These are phyloP conservation scores for Ramaria sp. DNA, from an alignment of 768 basidiomycete genomes.

Conservation along the genomic window DNA sequence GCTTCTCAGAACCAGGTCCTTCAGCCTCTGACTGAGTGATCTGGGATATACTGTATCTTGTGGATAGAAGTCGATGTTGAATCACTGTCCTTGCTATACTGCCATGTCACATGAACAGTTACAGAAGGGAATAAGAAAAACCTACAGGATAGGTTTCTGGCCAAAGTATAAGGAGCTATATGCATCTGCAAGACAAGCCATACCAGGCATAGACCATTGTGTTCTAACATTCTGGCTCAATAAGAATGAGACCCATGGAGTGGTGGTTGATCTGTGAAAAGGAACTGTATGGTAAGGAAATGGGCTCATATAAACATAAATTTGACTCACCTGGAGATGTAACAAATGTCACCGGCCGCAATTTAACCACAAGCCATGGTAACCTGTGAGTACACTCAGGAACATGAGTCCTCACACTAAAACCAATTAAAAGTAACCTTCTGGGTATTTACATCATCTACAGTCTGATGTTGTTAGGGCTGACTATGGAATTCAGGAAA, in stretches of 20 bases:
- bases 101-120: conserved; percentile 12
- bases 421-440: conserved; percentile 33
- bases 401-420: conserved; percentile 8
- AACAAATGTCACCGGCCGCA: conserved; percentile 69
- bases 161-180: conserved; percentile 78
- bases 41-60: conserved; percentile 40
- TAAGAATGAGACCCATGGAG: conserved; percentile 60
- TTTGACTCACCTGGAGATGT: conserved; percentile 51
- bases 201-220: conserved; percentile 91
- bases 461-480: neutral
- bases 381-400: conserved; percentile 36
- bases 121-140: conserved; percentile 6
- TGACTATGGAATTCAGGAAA: neutral
- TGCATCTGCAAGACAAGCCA: conserved; percentile 78
- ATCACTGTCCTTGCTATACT: conserved; percentile 63
- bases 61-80: conserved; percentile 82
- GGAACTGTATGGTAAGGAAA: conserved; percentile 3
- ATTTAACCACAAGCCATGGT: conserved; percentile 77
- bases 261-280: conserved; percentile 67
- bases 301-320: neutral
- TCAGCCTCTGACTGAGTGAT: conserved; percentile 18
- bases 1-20: conserved; percentile 44
- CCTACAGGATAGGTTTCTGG: conserved; percentile 67
- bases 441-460: conserved; percentile 66
- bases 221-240: conserved; percentile 63